A percentile compares a stretch with the other conserved stretches of the same genome.
Evolutionary conservation across 163 green algal species (phyloP).

Genomic region (Chlorella variabilis): DNA sequence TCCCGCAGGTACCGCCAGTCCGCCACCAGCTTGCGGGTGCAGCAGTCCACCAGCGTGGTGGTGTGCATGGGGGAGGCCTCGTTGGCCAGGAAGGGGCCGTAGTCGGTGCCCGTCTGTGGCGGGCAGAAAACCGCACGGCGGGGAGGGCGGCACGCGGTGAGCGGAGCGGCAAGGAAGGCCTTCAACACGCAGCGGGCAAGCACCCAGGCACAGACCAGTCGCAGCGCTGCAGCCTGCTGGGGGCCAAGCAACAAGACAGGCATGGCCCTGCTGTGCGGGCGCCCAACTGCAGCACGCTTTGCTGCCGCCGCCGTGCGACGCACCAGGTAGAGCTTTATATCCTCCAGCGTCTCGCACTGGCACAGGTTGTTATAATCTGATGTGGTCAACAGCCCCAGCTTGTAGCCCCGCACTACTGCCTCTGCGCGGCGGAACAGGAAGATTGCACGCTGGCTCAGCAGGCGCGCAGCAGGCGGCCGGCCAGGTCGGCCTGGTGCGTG

Average conservation of each 20-base stretch:
- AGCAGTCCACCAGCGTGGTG: constrained; percentile 93
- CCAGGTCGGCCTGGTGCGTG: no score
- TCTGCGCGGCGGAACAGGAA: no score
- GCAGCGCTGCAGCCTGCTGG: no score
- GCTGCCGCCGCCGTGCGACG: no score
- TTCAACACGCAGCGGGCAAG: no score
- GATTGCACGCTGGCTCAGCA: no score
- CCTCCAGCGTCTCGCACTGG: constrained; percentile 97
- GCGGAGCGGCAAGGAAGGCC: no score
- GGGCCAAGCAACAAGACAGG: no score
- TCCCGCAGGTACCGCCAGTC: constrained; percentile 91
- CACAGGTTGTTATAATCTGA: constrained; percentile 98
- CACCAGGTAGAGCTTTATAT: constrained; percentile 98
- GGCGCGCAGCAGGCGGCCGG: no score
- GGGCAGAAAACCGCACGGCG: not conserved
- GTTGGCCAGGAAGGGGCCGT: constrained; percentile 88
- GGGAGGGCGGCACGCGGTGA: no score
- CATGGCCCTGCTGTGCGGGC: no score
- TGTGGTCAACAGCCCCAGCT: constrained; percentile 85
- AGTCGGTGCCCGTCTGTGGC: constrained; percentile 88
- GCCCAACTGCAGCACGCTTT: not conserved
- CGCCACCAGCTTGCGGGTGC: constrained; percentile 97
- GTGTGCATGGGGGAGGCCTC: constrained; percentile 92
- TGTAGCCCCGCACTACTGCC: constrained; percentile 91
- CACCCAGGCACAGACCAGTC: no score